A percentile compares a stretch with the other conserved stretches of the same genome.
These are phyloP conservation scores for Colletotrichum euphorbiae DNA, from an alignment of 2,329 filamentous ascomycete species.

Conservation along the genomic window DNA sequence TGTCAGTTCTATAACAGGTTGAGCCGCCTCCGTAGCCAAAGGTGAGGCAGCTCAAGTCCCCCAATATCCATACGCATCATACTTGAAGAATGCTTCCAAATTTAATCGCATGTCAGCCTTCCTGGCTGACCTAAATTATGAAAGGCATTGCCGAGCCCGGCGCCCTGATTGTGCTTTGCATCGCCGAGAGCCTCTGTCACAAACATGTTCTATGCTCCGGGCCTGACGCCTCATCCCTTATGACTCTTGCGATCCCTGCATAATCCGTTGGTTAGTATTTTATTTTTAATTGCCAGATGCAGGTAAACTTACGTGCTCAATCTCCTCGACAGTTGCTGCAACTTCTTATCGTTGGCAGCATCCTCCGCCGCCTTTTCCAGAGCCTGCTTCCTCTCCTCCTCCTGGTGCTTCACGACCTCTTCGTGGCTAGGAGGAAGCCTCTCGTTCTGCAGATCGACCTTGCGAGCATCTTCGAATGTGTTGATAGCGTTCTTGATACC, in stretches of 20 bases:
- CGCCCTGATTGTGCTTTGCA: slow-evolving; percentile 34
- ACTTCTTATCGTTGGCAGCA: slow-evolving; percentile 89
- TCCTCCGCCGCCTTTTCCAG: slow-evolving; percentile 87
- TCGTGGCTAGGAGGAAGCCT: slow-evolving; percentile 91
- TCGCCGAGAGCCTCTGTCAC: slow-evolving; percentile 29
- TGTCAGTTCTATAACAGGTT: slow-evolving; percentile 7
- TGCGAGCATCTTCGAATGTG: slow-evolving; percentile 95
- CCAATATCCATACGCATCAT: neutral
- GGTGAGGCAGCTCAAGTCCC: neutral
- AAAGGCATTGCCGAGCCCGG: slow-evolving; percentile 32
- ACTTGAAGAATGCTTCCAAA: slow-evolving; percentile 18
- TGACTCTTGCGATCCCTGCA: slow-evolving; percentile 49
- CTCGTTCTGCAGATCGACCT: slow-evolving; percentile 98
- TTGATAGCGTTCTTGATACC: slow-evolving; percentile 99
- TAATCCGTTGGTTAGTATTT: slow-evolving; percentile 4
- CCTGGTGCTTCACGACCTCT: slow-evolving; percentile 86
- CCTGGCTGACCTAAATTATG: slow-evolving; percentile 28
- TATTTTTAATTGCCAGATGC: neutral
- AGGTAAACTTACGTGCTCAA: slow-evolving; percentile 87
- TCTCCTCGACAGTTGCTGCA: slow-evolving; percentile 88
- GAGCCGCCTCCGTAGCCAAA: slow-evolving; percentile 5
- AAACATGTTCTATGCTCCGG: slow-evolving; percentile 11
- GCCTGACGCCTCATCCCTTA: slow-evolving; percentile 23
- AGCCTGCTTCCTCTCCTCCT: slow-evolving; percentile 84
- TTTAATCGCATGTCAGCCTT: slow-evolving; percentile 37